A percentile compares a stretch with the other conserved stretches of the same genome.
These are phyloP conservation scores for Phaeomoniella chlamydospora DNA, from an alignment of 2,329 filamentous ascomycete genomes.

Conservation along the genomic window DNA sequence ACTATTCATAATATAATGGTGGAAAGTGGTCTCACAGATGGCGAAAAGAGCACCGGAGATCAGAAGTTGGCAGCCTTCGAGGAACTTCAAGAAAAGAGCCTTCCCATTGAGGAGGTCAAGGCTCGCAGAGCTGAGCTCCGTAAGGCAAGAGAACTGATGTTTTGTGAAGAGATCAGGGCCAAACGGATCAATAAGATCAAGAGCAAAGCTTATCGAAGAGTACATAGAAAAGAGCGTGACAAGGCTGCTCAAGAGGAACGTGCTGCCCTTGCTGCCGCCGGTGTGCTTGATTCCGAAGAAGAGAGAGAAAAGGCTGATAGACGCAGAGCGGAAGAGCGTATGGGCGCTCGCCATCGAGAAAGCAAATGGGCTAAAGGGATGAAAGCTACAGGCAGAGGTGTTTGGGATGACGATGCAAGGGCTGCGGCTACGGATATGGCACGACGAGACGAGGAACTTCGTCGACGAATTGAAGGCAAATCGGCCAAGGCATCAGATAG, in stretches of 20 bases:
- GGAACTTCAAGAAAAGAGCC: conserved; percentile 54
- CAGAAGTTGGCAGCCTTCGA: conserved; percentile 55
- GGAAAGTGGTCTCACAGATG: conserved; percentile 60
- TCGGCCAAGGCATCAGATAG: conserved; percentile 48
- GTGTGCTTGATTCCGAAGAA: conserved; percentile 46
- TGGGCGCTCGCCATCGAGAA: conserved; percentile 71
- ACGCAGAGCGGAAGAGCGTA: conserved; percentile 65
- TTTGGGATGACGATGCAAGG: conserved; percentile 80
- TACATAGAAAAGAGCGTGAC: conserved; percentile 70
- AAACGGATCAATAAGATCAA: conserved; percentile 99
- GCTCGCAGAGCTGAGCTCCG: conserved; percentile 61
- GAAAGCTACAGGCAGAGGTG: conserved; percentile 62
- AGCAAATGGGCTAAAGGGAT: conserved; percentile 86
- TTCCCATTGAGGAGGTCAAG: conserved; percentile 59
- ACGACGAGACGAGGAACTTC: conserved; percentile 66
- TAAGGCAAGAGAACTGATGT: conserved; percentile 68
- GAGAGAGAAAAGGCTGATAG: conserved; percentile 56
- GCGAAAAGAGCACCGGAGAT: conserved; percentile 45
- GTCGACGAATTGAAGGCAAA: conserved; percentile 64
- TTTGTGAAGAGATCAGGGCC: conserved; percentile 73
- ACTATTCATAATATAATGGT: conserved; percentile 81
- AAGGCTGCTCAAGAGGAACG: conserved; percentile 39
- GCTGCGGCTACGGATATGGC: conserved; percentile 68
- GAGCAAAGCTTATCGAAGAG: conserved; percentile 83
- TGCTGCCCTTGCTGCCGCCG: conserved; percentile 42